A percentile compares a stretch with the other conserved stretches of the same genome.
phyloP scores from a whole-genome alignment of 108 stramenopile species.

The Fragilaria radians region DNA sequence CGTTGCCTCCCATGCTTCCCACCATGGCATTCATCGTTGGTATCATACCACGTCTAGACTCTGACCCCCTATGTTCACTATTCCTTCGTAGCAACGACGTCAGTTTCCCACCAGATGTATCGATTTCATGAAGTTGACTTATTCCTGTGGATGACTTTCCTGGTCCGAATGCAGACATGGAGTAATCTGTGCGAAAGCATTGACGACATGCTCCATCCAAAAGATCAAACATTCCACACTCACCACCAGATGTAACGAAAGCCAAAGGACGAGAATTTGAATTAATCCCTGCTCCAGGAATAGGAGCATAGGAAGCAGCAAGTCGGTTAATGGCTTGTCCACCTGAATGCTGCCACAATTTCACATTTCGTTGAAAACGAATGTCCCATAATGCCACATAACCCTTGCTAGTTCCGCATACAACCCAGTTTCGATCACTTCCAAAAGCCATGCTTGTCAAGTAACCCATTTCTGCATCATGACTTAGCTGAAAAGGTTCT shows the following conservation, averaged over 20 bases:
- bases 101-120: background rate
- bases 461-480: slow-evolving; percentile 83
- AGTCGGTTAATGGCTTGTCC: slow-evolving; percentile 72
- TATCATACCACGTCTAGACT: background rate
- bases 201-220: slow-evolving; percentile 70
- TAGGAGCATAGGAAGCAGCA: slow-evolving; percentile 67
- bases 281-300: slow-evolving; percentile 42
- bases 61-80: background rate
- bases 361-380: slow-evolving; percentile 71
- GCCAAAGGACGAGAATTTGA: slow-evolving; percentile 59
- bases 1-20: slow-evolving; percentile 60
- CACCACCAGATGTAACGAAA: slow-evolving; percentile 87
- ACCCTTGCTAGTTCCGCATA: slow-evolving; percentile 71
- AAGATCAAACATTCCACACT: slow-evolving; percentile 88
- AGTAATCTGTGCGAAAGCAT: slow-evolving; percentile 54
- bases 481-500: slow-evolving; percentile 71
- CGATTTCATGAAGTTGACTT: background rate
- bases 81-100: background rate
- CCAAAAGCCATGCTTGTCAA: slow-evolving; percentile 81
- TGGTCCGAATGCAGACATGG: background rate
- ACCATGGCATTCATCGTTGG: slow-evolving; percentile 59
- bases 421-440: slow-evolving; percentile 83
- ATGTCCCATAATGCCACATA: slow-evolving; percentile 69
- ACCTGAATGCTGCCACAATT: slow-evolving; percentile 86
- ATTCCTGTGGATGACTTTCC: no score